Percentiles rank a stretch among this genome's conserved stretches.
Conservation (phyloP, 768 basidiomycete genomes). For the Fistulinella prunicolor region DNA sequence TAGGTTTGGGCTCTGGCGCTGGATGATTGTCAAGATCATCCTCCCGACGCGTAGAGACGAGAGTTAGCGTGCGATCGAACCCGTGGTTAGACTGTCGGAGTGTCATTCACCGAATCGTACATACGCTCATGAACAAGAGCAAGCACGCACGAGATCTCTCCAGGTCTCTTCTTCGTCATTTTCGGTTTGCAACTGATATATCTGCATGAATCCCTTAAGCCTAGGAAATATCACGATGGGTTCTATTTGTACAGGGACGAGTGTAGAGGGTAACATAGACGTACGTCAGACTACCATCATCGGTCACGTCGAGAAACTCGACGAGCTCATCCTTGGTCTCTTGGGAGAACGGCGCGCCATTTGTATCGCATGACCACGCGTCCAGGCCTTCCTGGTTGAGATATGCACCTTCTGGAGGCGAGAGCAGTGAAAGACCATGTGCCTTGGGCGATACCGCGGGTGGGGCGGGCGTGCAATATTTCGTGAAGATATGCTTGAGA, state of each 20-base stretch:
- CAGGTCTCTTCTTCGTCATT: slow-evolving; percentile 84
- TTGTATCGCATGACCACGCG: slow-evolving; percentile 75
- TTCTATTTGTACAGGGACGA: neutral
- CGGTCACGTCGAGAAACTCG: slow-evolving; percentile 73
- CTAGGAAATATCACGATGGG: slow-evolving; percentile 36
- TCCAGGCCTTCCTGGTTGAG: slow-evolving; percentile 62
- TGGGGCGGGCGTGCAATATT: slow-evolving; percentile 59
- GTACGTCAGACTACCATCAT: slow-evolving; percentile 70
- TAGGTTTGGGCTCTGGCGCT: slow-evolving; percentile 10
- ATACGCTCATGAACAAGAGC: neutral
- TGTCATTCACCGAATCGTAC: slow-evolving; percentile 12
- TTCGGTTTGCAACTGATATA: slow-evolving; percentile 83
- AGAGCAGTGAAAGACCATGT: slow-evolving; percentile 34
- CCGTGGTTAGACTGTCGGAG: slow-evolving; percentile 62
- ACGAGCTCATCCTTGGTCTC: slow-evolving; percentile 76
- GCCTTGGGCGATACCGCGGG: slow-evolving; percentile 20
- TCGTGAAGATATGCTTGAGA: slow-evolving; percentile 74
- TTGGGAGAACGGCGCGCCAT: slow-evolving; percentile 73
- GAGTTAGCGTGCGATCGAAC: slow-evolving; percentile 62
- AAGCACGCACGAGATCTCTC: slow-evolving; percentile 64
- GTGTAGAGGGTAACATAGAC: slow-evolving; percentile 27
- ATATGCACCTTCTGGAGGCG: slow-evolving; percentile 52
- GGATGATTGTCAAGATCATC: slow-evolving; percentile 34
- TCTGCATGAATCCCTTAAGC: slow-evolving; percentile 76
- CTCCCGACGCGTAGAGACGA: slow-evolving; percentile 57